Evolutionary conservation across 1,284 basidiomycete genomes (phyloP).

Genomic region (Anthracocystis panici-leucophaei): DNA sequence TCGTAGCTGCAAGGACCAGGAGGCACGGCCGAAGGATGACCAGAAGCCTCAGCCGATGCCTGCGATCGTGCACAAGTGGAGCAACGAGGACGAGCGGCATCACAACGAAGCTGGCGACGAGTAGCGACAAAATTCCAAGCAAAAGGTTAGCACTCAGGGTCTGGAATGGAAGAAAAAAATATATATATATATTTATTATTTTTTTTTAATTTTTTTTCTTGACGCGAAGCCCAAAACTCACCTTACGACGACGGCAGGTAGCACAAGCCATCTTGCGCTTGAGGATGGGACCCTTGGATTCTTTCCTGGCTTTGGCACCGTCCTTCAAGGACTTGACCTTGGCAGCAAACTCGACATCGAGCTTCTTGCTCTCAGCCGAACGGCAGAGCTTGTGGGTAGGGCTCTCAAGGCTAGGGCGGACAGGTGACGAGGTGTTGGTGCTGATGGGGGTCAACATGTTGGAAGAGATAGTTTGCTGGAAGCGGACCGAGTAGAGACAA

Average conservation of each 20-base stretch:
- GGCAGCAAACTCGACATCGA: slow-evolving; percentile 47
- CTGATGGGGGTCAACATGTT: slow-evolving; percentile 53
- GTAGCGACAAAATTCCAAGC: slow-evolving; percentile 17
- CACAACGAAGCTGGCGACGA: slow-evolving; percentile 50
- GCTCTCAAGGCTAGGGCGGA: slow-evolving; percentile 36
- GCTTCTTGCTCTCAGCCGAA: slow-evolving; percentile 48
- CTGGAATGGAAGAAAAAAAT: neutral
- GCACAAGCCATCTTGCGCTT: slow-evolving; percentile 57
- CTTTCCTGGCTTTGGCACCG: slow-evolving; percentile 43
- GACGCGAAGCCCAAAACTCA: slow-evolving; percentile 12
- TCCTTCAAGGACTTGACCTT: slow-evolving; percentile 52
- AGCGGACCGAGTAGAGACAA: neutral
- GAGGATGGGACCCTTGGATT: slow-evolving; percentile 53
- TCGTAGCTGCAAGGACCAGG: slow-evolving; percentile 49
- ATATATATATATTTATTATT: no score
- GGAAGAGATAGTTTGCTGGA: slow-evolving; percentile 1
- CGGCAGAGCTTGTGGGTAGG: slow-evolving; percentile 48
- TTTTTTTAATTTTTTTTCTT: neutral
- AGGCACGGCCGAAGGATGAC: slow-evolving; percentile 52
- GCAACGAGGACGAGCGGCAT: slow-evolving; percentile 54
- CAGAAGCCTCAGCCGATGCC: slow-evolving; percentile 54
- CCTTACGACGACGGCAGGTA: slow-evolving; percentile 53
- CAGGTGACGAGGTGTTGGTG: slow-evolving; percentile 46
- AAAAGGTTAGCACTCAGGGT: slow-evolving; percentile 24
- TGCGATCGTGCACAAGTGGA: slow-evolving; percentile 54